A percentile compares a stretch with the other conserved stretches of the same genome.
Conservation (phyloP, 176 grass and related monocot species). For the Eleusine indica region DNA sequence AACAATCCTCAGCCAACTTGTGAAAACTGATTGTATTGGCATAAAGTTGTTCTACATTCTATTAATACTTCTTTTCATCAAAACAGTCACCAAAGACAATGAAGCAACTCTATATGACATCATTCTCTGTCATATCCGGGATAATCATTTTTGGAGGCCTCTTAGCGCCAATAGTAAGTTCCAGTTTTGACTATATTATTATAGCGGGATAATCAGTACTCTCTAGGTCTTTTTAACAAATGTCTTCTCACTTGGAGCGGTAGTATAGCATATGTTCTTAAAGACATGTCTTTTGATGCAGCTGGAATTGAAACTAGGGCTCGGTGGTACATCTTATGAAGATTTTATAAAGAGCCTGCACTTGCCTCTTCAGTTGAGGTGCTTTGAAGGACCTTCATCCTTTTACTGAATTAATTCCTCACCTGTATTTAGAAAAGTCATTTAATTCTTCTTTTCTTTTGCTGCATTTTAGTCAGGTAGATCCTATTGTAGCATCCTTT, state of each 20-base stretch:
- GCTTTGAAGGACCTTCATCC: conserved; percentile 6
- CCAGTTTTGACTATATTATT: conserved; percentile 17
- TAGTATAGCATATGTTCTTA: conserved; percentile 18
- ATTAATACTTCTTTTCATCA: conserved; percentile 19
- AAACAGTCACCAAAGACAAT: conserved; percentile 91
- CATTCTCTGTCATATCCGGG: conserved; percentile 42
- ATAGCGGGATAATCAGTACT: too few species aligned
- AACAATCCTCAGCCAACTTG: conserved; percentile 19
- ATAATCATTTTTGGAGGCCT: conserved; percentile 92
- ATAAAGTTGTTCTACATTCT: conserved; percentile 11
- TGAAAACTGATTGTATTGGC: conserved; percentile 17
- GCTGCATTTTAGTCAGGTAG: conserved; percentile 73
- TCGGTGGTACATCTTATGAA: conserved; percentile 92
- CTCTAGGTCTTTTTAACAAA: not conserved
- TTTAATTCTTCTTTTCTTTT: conserved; percentile 21
- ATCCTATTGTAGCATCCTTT: conserved; percentile 96
- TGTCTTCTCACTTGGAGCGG: conserved; percentile 13
- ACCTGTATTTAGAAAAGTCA: conserved; percentile 17
- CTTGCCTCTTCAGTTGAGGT: conserved; percentile 93
- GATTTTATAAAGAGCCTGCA: conserved; percentile 86
- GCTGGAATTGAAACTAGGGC: conserved; percentile 94
- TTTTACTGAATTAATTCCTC: conserved; percentile 35
- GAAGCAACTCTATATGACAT: conserved; percentile 86
- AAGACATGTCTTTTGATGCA: conserved; percentile 23
- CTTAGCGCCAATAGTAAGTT: conserved; percentile 80